phyloP scores from a whole-genome alignment of 257 asterid species.

The Perilla frutescens region DNA sequence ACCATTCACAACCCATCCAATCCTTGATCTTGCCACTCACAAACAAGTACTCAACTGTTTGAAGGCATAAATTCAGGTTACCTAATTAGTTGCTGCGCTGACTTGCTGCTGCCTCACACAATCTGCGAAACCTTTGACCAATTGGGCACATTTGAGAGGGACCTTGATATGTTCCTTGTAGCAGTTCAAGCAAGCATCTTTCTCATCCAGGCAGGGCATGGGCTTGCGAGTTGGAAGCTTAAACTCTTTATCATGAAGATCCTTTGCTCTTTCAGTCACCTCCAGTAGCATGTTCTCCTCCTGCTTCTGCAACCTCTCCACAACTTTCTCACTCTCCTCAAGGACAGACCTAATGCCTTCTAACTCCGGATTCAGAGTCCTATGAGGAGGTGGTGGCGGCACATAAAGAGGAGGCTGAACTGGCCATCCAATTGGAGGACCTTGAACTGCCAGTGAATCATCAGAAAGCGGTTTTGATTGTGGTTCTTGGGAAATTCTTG shows the following conservation, averaged over 20 bases:
- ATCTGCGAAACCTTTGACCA: constrained; percentile 68
- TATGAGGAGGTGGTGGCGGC: constrained; percentile 57
- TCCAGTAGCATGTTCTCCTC: constrained; percentile 81
- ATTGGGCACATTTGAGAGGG: constrained; percentile 70
- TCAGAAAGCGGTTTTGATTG: constrained; percentile 45
- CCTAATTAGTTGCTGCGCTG: constrained; percentile 44
- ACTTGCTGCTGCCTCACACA: constrained; percentile 78
- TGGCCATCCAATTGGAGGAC: constrained; percentile 73
- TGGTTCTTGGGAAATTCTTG: constrained; percentile 53
- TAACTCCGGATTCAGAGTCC: constrained; percentile 58
- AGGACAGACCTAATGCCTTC: constrained; percentile 71
- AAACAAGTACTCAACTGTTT: constrained; percentile 19
- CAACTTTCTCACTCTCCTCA: constrained; percentile 70
- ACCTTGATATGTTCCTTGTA: constrained; percentile 73
- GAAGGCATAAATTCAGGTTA: neutral
- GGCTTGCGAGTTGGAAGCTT: constrained; percentile 80
- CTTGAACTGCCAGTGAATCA: constrained; percentile 50
- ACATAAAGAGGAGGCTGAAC: constrained; percentile 65
- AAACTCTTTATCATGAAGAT: constrained; percentile 90
- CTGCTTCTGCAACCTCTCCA: constrained; percentile 80
- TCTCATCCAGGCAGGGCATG: constrained; percentile 70
- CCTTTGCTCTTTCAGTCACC: constrained; percentile 88
- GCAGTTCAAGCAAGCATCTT: constrained; percentile 75
- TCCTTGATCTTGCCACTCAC: too few relatives aligned
- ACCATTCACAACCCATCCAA: constrained; percentile 26